These are phyloP conservation scores for Pouteria campechiana DNA, from an alignment of 179 eudicot species.

Conservation along the genomic window DNA sequence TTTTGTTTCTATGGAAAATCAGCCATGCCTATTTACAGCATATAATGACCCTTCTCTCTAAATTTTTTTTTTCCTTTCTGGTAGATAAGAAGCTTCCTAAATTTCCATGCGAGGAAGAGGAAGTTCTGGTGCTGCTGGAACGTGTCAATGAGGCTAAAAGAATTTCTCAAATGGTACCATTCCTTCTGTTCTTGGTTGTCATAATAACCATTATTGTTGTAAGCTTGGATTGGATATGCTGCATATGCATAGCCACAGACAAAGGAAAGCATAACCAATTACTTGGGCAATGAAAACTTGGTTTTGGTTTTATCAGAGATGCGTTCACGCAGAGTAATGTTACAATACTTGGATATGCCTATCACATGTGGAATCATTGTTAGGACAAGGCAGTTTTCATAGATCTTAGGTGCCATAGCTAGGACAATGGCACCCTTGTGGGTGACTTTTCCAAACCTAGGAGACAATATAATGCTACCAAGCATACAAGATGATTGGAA, in stretches of 20 bases:
- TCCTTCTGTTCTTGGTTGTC: neutral
- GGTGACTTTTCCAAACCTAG: no score
- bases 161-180: conserved; percentile 52
- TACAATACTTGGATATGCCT: neutral
- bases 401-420: no score
- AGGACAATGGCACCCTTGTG: no score
- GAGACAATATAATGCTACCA: no score
- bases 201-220: neutral
- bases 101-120: conserved; percentile 58
- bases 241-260: no score
- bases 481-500: no score
- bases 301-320: neutral
- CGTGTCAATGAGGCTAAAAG: conserved; percentile 78
- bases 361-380: no score
- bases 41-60: neutral
- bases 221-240: no score
- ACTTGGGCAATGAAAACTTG: no score
- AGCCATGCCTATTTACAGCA: neutral
- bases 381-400: no score
- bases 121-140: conserved; percentile 52
- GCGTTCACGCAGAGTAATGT: neutral
- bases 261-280: no score
- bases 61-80: conserved; percentile 18
- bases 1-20: neutral
- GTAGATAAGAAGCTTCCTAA: conserved; percentile 50